Conservation (phyloP, 1,284 basidiomycete species). For the Trichosporon sp. region DNA sequence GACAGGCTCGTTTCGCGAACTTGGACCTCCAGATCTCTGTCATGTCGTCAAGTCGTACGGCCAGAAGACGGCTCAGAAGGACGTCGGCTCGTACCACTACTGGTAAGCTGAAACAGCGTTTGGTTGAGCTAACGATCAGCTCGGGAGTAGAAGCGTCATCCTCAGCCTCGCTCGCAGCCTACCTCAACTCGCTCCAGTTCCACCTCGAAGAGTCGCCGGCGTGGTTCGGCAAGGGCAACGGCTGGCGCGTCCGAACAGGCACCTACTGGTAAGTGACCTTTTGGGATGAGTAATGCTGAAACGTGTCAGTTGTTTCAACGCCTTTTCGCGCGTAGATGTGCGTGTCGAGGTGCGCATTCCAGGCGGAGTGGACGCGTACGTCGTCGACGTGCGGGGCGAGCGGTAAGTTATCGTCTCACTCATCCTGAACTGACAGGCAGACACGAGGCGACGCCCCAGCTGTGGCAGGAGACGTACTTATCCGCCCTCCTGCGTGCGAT, state of each 20-base stretch:
- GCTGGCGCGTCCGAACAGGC: constrained; percentile 91
- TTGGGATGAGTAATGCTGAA: background rate
- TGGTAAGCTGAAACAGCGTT: constrained; percentile 34
- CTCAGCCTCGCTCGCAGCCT: constrained; percentile 92
- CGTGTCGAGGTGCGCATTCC: constrained; percentile 98
- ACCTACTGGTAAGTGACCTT: constrained; percentile 72
- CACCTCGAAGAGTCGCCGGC: constrained; percentile 83
- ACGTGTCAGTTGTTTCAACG: constrained; percentile 79
- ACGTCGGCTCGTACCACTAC: constrained; percentile 91
- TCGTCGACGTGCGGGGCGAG: constrained; percentile 89
- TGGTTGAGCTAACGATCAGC: constrained; percentile 42
- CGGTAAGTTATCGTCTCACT: constrained; percentile 54
- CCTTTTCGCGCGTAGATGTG: constrained; percentile 93
- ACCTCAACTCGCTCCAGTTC: constrained; percentile 95
- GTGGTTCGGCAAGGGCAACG: constrained; percentile 81
- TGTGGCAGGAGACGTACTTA: constrained; percentile 97
- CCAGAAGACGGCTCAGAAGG: constrained; percentile 65
- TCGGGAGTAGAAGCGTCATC: constrained; percentile 97
- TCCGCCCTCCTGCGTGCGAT: constrained; percentile 87
- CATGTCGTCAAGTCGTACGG: constrained; percentile 92
- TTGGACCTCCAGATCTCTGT: constrained; percentile 93
- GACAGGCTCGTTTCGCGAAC: constrained; percentile 84
- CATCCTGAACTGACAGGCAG: constrained; percentile 47
- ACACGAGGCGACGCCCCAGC: constrained; percentile 82
- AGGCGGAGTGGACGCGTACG: constrained; percentile 90